Evolutionary conservation across 371 early-diverging fungal genomes (phyloP), one percentile per base, ranked within the genome.

Genomic region (Apophysomyces variabilis): DNA sequence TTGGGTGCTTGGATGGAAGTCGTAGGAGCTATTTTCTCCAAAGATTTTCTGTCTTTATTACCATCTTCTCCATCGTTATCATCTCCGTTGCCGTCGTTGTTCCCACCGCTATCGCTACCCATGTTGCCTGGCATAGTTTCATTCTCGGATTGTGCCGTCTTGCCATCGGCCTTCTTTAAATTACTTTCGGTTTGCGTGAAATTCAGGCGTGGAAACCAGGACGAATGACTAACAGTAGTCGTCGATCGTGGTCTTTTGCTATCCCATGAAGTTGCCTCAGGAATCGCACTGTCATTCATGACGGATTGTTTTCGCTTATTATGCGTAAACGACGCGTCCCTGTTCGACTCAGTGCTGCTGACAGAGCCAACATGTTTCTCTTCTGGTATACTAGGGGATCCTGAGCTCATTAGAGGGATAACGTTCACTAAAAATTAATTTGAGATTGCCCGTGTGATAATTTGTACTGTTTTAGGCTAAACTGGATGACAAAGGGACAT

Each of bases 131-230:
- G 21, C 39, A 7, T 38, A 38, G 50, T 37, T 36, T 21, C 13
- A 21, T 41, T 35, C 38, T 45, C 7, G 21, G 8, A 38, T 38
- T 50, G 9, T 37, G 26, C 18, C 18, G 21, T 39, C 21, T 39
- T 56, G 2, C n/a, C 63, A 38, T 21, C 47, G 5, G 62, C 46
- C 35, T 36, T 46, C 36, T 26, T 62, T 46, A 35, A 11, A 37
- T 38, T 62, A 9, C 35, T 35, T 56, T 32, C 38, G 37, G 39
- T 54, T 26, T 63, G 63, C 13, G 54, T 50, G 21, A 63, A 39
- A 14, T 54, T 63, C 54, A 66, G 44, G 0, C 67, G 67, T 45
- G 56, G 67, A 4, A 66, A 41, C 67, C 67, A 66, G 11, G 64
- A 64, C 16, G 44, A 16, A 18, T 61, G 60, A 39, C 65, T 65